Conservation (phyloP, 1,284 basidiomycete species). For the Rhodofomes roseus region DNA sequence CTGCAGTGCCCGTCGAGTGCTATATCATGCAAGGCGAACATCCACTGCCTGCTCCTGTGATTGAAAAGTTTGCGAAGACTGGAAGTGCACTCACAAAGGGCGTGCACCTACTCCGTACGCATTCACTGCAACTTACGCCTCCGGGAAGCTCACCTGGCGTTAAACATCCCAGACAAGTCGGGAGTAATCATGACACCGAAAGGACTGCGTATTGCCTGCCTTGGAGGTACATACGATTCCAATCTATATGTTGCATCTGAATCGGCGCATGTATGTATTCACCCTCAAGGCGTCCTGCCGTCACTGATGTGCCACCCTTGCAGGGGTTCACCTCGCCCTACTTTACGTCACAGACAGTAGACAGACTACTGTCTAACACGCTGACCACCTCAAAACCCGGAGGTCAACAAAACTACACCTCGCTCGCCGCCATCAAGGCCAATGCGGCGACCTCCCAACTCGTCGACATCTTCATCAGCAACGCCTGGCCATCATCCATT, state of each 20-base stretch:
- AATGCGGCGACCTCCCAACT: slow-evolving; percentile 56
- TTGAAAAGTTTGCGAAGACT: slow-evolving; percentile 70
- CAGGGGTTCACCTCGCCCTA: slow-evolving; percentile 73
- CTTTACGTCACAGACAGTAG: slow-evolving; percentile 67
- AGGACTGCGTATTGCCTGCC: slow-evolving; percentile 81
- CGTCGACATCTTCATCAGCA: slow-evolving; percentile 82
- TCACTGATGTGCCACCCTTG: background rate
- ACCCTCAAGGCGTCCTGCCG: background rate
- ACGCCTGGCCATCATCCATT: slow-evolving; percentile 73
- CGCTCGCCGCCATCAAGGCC: slow-evolving; percentile 67
- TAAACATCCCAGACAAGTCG: slow-evolving; percentile 64
- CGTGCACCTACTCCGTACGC: slow-evolving; percentile 81
- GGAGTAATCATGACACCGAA: slow-evolving; percentile 78
- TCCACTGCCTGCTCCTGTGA: slow-evolving; percentile 67
- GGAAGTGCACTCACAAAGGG: slow-evolving; percentile 80
- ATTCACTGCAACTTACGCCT: background rate
- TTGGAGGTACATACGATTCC: slow-evolving; percentile 75
- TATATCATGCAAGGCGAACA: slow-evolving; percentile 89
- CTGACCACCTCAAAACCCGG: slow-evolving; percentile 44
- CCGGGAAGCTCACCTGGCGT: background rate
- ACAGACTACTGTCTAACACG: slow-evolving; percentile 67
- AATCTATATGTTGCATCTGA: slow-evolving; percentile 53
- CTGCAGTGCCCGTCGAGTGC: slow-evolving; percentile 80
- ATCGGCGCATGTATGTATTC: slow-evolving; percentile 51
- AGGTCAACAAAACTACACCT: slow-evolving; percentile 44